These are phyloP conservation scores for Ophiosphaerella herpotricha DNA, from an alignment of 2,329 filamentous ascomycete genomes.

Conservation along the genomic window DNA sequence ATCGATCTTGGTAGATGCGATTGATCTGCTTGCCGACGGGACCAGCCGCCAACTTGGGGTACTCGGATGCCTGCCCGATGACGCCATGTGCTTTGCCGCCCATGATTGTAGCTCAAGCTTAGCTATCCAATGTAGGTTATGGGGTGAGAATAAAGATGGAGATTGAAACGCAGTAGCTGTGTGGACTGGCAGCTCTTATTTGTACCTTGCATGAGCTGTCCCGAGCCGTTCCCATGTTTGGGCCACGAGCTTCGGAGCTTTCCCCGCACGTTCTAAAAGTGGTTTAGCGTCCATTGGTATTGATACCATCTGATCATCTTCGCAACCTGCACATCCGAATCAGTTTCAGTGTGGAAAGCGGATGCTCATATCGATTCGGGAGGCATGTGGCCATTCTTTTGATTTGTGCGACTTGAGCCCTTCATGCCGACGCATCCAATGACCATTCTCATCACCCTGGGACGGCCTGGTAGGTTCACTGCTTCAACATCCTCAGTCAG, in stretches of 20 bases:
- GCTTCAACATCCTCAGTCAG: too few relatives aligned
- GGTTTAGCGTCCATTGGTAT: conserved; percentile 12
- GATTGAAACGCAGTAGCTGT: conserved; percentile 9
- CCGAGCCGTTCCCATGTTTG: conserved; percentile 8
- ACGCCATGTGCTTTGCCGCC: conserved; percentile 42
- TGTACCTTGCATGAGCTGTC: conserved; percentile 31
- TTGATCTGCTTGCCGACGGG: conserved; percentile 63
- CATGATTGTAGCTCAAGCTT: conserved; percentile 28
- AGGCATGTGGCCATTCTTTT: too few relatives aligned
- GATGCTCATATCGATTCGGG: too few relatives aligned
- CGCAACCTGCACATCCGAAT: conserved; percentile 1
- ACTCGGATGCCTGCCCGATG: conserved; percentile 32
- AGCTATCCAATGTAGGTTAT: not conserved
- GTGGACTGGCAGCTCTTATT: conserved; percentile 12
- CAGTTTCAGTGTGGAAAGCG: too few relatives aligned
- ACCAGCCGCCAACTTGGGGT: conserved; percentile 42
- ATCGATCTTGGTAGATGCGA: conserved; percentile 81
- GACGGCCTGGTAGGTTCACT: not conserved
- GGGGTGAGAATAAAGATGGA: not conserved
- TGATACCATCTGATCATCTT: conserved; percentile 5
- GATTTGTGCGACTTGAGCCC: not conserved
- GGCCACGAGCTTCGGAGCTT: conserved; percentile 12
- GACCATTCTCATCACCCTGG: not conserved
- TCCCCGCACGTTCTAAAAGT: conserved; percentile 30
- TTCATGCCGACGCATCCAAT: not conserved